These are phyloP conservation scores for Neurospora terricola DNA, from an alignment of 495 filamentous ascomycete genomes.

Conservation along the genomic window DNA sequence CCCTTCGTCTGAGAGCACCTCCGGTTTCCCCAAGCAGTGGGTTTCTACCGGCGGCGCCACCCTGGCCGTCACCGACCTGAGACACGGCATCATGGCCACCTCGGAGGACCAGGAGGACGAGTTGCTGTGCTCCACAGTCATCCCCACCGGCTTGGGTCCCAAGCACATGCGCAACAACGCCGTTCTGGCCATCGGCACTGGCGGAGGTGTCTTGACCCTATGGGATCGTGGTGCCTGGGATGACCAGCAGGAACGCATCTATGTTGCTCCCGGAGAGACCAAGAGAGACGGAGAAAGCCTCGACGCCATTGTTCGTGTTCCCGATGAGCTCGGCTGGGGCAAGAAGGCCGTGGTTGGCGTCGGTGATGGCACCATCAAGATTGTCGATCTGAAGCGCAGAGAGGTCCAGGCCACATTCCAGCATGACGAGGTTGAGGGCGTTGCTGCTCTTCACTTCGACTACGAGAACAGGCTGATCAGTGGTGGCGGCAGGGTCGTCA, in stretches of 20 bases:
- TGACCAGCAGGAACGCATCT: conserved; percentile 81
- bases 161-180: conserved; percentile 55
- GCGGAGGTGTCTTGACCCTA: conserved; percentile 70
- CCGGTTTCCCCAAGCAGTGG: conserved; percentile 85
- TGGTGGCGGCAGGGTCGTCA: conserved; percentile 71
- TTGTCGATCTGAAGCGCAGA: conserved; percentile 33
- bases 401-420: conserved; percentile 38
- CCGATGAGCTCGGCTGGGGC: conserved; percentile 52
- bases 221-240: conserved; percentile 95
- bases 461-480: conserved; percentile 75
- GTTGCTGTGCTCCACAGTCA: conserved; percentile 65
- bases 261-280: conserved; percentile 51
- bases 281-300: conserved; percentile 55
- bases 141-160: conserved; percentile 51
- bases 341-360: conserved; percentile 67
- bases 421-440: conserved; percentile 79
- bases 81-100: conserved; percentile 67
- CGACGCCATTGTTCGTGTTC: conserved; percentile 58
- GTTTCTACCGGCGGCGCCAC: conserved; percentile 85
- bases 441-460: conserved; percentile 71
- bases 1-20: conserved; percentile 63
- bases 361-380: conserved; percentile 54
- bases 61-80: conserved; percentile 76
- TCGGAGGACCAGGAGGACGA: conserved; percentile 95
- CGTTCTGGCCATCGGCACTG: conserved; percentile 71